Conservation (phyloP, 257 asterid species). For the Lycium ferocissimum region DNA sequence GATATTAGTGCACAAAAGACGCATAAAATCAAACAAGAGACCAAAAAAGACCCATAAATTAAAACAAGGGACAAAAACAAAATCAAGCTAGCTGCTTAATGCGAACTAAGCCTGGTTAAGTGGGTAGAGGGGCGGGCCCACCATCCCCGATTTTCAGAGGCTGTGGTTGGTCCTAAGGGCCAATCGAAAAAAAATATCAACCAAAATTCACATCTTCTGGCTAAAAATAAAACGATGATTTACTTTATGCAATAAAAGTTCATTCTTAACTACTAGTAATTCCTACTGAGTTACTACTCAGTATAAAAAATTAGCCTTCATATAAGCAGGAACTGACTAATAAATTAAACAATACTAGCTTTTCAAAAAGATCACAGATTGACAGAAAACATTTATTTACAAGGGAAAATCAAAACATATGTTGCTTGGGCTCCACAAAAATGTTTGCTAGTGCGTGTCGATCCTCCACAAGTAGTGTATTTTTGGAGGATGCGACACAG, state of each 20-base stretch:
- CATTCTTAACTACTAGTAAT: background rate
- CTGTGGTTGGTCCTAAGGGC: background rate
- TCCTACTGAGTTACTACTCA: background rate
- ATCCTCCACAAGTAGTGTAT: background rate
- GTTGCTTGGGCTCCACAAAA: background rate
- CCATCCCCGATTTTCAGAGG: background rate
- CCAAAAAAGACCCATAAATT: background rate
- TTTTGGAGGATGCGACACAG: background rate
- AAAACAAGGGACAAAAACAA: background rate
- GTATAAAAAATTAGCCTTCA: background rate
- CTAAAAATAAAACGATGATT: background rate
- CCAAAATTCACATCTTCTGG: background rate
- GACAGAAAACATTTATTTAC: background rate
- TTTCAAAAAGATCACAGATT: background rate
- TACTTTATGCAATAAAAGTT: background rate
- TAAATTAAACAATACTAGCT: background rate
- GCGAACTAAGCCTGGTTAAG: conserved; percentile 3
- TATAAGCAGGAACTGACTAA: background rate
- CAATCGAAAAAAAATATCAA: background rate
- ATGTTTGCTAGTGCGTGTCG: background rate
- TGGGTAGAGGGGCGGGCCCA: background rate
- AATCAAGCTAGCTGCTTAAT: background rate
- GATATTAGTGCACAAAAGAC: background rate
- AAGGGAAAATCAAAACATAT: background rate
- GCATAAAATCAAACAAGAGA: background rate